Conservation (phyloP, 2,329 filamentous ascomycete species). For the Grosmannia clavigera region DNA sequence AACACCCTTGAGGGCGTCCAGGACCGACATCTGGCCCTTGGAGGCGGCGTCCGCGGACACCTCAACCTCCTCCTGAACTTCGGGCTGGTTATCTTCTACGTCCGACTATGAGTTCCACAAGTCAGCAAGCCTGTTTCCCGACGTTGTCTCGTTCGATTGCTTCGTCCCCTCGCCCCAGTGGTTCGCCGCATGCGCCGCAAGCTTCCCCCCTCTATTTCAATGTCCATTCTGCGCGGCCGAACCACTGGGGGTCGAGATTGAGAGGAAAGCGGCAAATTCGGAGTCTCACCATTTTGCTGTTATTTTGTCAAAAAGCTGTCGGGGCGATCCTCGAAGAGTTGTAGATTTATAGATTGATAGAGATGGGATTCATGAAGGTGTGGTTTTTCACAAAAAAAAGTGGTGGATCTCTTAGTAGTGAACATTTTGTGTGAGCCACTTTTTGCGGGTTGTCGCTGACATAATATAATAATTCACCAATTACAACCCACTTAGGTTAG, state of each 20-base stretch:
- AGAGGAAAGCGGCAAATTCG: not conserved
- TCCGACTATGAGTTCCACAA: slow-evolving; percentile 59
- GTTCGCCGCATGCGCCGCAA: not conserved
- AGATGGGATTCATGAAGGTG: not conserved
- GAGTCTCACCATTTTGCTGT: slow-evolving; percentile 46
- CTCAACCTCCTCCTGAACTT: slow-evolving; percentile 82
- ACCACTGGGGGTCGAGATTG: not conserved
- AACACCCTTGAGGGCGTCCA: slow-evolving; percentile 97
- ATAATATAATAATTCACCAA: not conserved
- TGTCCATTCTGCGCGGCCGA: not conserved
- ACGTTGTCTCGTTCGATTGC: not conserved
- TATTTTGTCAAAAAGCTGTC: slow-evolving; percentile 38
- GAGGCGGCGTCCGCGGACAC: slow-evolving; percentile 80
- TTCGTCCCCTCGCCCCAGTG: not conserved
- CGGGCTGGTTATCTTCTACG: slow-evolving; percentile 96
- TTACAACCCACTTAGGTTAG: slow-evolving; percentile 8
- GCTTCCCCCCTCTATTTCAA: not conserved
- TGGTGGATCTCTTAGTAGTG: not conserved
- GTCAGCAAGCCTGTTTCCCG: slow-evolving; percentile 9
- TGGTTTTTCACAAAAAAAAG: slow-evolving; percentile 2
- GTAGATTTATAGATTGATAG: slow-evolving; percentile 16
- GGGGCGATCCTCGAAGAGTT: slow-evolving; percentile 57
- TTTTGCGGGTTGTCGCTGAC: slow-evolving; percentile 3
- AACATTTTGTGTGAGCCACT: slow-evolving; percentile 8
- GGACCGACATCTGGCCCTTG: slow-evolving; percentile 92